A percentile compares a stretch with the other conserved stretches of the same genome.
Evolutionary conservation across 2,329 filamentous ascomycete species (phyloP).

Genomic region (Aspergillus neotritici): DNA sequence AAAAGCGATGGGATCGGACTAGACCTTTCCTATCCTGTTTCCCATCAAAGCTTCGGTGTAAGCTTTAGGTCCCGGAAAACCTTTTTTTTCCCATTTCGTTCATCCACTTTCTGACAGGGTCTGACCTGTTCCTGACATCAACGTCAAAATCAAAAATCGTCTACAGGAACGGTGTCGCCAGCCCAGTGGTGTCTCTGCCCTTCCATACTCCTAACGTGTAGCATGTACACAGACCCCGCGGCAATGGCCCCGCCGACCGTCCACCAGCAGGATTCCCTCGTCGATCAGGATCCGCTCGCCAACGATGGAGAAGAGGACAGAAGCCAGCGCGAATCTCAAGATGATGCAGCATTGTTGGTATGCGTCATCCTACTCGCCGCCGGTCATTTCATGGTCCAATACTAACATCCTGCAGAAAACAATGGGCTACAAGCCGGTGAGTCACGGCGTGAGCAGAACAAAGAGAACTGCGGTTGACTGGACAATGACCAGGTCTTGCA

Average conservation of each 20-base stretch:
- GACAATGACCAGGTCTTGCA: constrained; percentile 47
- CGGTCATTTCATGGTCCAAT: not conserved
- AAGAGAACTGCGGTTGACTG: constrained; percentile 9
- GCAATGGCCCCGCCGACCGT: constrained; percentile 12
- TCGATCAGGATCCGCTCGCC: constrained; percentile 19
- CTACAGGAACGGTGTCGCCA: no score
- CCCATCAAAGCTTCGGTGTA: no score
- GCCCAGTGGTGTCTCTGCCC: no score
- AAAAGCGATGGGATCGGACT: not conserved
- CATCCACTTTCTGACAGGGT: no score
- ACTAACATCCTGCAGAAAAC: constrained; percentile 36
- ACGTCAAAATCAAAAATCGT: no score
- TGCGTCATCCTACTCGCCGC: constrained; percentile 10
- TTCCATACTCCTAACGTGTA: no score
- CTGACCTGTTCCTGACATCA: no score
- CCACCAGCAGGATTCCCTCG: constrained; percentile 18
- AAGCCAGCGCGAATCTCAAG: constrained; percentile 22
- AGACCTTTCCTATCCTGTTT: not conserved
- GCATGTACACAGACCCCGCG: not conserved
- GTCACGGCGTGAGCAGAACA: constrained; percentile 12
- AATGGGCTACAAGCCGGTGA: constrained; percentile 53
- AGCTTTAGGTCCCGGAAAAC: no score
- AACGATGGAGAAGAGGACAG: constrained; percentile 22
- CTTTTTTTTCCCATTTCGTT: no score
- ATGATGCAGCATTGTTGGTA: constrained; percentile 36